These are phyloP conservation scores for Aspergillus tamarii DNA, from an alignment of 2,329 filamentous ascomycete genomes.

Conservation along the genomic window DNA sequence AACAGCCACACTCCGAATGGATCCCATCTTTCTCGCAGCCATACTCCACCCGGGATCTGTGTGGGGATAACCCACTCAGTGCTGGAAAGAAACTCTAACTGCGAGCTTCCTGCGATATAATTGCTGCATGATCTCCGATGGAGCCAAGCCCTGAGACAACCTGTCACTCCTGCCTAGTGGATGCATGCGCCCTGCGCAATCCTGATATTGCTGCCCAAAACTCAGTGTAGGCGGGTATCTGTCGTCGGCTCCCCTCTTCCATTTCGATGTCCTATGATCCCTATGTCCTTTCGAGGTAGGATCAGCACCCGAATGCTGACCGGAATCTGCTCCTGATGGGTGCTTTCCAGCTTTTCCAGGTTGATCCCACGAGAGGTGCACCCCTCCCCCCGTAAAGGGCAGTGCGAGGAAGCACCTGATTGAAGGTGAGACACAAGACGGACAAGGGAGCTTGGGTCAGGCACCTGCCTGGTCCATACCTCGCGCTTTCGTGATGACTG, in stretches of 20 bases:
- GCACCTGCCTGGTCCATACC: constrained; percentile 19
- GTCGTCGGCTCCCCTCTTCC: constrained; percentile 2
- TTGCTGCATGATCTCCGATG: constrained; percentile 14
- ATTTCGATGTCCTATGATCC: constrained; percentile 10
- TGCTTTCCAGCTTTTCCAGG: constrained; percentile 17
- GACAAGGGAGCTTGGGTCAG: constrained; percentile 18
- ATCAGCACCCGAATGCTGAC: constrained; percentile 22
- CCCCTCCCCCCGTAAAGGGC: background rate
- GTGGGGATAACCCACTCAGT: constrained; percentile 3
- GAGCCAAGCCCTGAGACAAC: constrained; percentile 19
- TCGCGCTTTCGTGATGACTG: constrained; percentile 11
- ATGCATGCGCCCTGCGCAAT: constrained; percentile 25
- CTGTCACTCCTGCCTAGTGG: constrained; percentile 19
- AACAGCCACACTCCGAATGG: background rate
- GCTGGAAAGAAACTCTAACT: constrained; percentile 9
- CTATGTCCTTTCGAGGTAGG: constrained; percentile 22
- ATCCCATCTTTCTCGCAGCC: constrained; percentile 5
- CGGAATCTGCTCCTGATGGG: constrained; percentile 18
- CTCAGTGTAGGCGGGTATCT: constrained; percentile 21
- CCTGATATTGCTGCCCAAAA: constrained; percentile 30
- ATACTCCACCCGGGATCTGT: constrained; percentile 9
- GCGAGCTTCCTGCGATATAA: constrained; percentile 3
- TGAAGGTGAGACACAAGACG: constrained; percentile 12
- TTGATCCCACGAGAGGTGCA: constrained; percentile 19
- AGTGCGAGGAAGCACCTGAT: constrained; percentile 4